These are phyloP conservation scores for Arachis hypogaea DNA, from an alignment of 306 rosid species.

Conservation along the genomic window DNA sequence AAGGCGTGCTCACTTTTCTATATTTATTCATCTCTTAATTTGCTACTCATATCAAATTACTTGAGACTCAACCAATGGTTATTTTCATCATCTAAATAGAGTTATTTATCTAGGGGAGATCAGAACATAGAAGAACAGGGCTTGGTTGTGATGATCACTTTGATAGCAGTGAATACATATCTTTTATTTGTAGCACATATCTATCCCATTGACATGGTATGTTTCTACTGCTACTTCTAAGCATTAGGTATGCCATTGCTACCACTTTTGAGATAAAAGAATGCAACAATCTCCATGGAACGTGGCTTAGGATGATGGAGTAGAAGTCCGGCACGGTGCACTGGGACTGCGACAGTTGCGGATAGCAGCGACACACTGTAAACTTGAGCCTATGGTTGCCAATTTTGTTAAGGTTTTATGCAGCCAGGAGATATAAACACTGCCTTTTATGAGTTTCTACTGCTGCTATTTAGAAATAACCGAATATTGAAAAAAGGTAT, in stretches of 20 bases:
- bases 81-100: no score
- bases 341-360: slow-evolving; percentile 75
- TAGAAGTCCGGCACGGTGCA: slow-evolving; percentile 83
- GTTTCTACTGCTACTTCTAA: slow-evolving; percentile 1
- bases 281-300: neutral
- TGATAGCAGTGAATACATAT: no score
- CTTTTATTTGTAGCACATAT: neutral
- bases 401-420: slow-evolving; percentile 80
- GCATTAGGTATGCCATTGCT: neutral
- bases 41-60: no score
- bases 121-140: no score
- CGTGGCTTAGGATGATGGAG: slow-evolving; percentile 70
- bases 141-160: no score
- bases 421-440: slow-evolving; percentile 69
- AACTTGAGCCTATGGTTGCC: slow-evolving; percentile 72
- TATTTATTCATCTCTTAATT: no score
- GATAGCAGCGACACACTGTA: slow-evolving; percentile 66
- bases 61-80: no score
- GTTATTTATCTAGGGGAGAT: no score
- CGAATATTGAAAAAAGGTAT: slow-evolving; percentile 50
- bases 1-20: no score
- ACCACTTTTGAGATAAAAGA: neutral
- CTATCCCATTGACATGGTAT: slow-evolving; percentile 83
- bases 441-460: neutral
- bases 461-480: slow-evolving; percentile 1